Percentiles rank a stretch among this genome's conserved stretches.
These are phyloP conservation scores for Dicorynia guianensis DNA, from an alignment of 306 rosid genomes.

Conservation along the genomic window DNA sequence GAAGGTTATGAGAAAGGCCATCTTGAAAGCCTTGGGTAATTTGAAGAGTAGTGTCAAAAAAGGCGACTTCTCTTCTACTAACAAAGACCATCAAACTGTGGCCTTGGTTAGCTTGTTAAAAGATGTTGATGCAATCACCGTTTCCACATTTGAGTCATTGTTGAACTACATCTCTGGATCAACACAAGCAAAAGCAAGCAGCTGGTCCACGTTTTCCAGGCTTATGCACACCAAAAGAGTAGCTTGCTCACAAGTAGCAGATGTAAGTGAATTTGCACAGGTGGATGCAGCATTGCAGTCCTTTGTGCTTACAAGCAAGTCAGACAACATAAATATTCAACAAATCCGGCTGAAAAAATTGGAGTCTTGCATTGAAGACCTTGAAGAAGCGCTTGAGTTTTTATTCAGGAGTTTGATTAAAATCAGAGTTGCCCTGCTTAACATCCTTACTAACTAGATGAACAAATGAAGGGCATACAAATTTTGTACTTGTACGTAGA, in stretches of 20 bases:
- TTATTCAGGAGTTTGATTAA: constrained; percentile 36
- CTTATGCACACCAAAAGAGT: constrained; percentile 32
- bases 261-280: constrained; percentile 33
- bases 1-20: constrained; percentile 36
- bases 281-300: constrained; percentile 40
- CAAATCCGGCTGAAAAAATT: constrained; percentile 26
- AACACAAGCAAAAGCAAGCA: constrained; percentile 29
- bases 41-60: constrained; percentile 26
- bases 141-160: constrained; percentile 28
- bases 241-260: not conserved
- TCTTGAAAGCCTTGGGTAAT: constrained; percentile 34
- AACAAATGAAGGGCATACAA: not conserved
- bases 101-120: constrained; percentile 33
- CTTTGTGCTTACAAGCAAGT: constrained; percentile 26
- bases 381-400: constrained; percentile 42
- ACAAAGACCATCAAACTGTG: not conserved
- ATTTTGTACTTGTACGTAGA: not conserved
- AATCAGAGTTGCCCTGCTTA: constrained; percentile 45
- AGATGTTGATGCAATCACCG: constrained; percentile 31
- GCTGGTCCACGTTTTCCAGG: constrained; percentile 41
- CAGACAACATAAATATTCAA: not conserved
- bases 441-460: constrained; percentile 38
- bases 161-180: constrained; percentile 35
- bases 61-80: not conserved
- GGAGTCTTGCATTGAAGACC: constrained; percentile 34